These are phyloP conservation scores for Leccinellum albellum DNA, from an alignment of 768 basidiomycete species.

Conservation along the genomic window DNA sequence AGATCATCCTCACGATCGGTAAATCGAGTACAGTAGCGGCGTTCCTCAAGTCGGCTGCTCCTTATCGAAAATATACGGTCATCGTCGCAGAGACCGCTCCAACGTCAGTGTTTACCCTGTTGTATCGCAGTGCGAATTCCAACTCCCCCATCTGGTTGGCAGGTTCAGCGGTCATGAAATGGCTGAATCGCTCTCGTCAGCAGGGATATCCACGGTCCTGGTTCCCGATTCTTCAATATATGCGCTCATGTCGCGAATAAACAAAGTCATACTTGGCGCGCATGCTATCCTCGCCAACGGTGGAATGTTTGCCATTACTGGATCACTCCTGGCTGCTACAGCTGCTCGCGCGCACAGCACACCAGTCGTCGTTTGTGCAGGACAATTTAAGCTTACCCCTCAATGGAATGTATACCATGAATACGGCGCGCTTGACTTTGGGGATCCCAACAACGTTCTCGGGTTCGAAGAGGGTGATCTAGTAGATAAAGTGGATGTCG, in stretches of 20 bases:
- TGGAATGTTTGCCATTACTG: conserved; percentile 87
- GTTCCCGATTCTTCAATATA: conserved; percentile 96
- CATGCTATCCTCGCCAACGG: conserved; percentile 97
- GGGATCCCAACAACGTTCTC: conserved; percentile 59
- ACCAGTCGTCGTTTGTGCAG: conserved; percentile 89
- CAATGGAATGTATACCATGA: conserved; percentile 86
- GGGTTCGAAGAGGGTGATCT: conserved; percentile 76
- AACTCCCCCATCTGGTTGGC: conserved; percentile 3
- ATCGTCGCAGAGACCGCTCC: conserved; percentile 96
- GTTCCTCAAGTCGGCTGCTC: conserved; percentile 88
- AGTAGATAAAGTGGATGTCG: conserved; percentile 84
- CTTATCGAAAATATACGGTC: conserved; percentile 89
- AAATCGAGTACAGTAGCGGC: conserved; percentile 91
- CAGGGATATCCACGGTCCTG: conserved; percentile 89
- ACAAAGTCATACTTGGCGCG: conserved; percentile 92
- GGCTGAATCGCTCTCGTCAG: conserved; percentile 74
- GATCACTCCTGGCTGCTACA: conserved; percentile 78
- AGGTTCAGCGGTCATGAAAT: conserved; percentile 85
- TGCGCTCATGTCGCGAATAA: conserved; percentile 93
- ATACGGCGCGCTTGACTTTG: conserved; percentile 80
- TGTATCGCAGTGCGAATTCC: conserved; percentile 1
- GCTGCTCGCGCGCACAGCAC: conserved; percentile 89
- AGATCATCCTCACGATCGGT: conserved; percentile 93
- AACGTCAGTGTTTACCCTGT: conserved; percentile 51
- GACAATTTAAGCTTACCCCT: conserved; percentile 95